A percentile compares a stretch with the other conserved stretches of the same genome.
These are phyloP conservation scores for Starmerella sp. DNA, from an alignment of 805 yeast genomes.

Conservation along the genomic window DNA sequence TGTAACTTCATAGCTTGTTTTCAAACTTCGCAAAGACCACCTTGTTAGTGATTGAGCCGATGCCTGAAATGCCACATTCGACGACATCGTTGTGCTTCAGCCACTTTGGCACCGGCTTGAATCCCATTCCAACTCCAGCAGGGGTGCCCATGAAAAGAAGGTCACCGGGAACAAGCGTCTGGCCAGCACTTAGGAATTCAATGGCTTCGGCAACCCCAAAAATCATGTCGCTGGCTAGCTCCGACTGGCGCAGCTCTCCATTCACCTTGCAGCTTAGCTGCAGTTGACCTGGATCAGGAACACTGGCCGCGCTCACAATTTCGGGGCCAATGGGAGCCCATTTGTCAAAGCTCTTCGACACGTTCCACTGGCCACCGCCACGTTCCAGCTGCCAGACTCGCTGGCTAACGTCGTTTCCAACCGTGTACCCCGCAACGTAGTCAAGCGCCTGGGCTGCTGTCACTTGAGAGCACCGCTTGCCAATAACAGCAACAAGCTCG, in stretches of 20 bases:
- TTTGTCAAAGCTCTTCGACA: constrained; percentile 44
- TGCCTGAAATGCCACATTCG: constrained; percentile 33
- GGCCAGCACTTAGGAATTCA: constrained; percentile 40
- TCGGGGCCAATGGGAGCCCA: constrained; percentile 52
- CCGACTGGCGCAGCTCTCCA: constrained; percentile 39
- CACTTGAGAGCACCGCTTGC: constrained; percentile 38
- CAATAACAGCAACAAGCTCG: constrained; percentile 45
- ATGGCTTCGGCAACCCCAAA: constrained; percentile 36
- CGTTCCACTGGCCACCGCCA: constrained; percentile 44
- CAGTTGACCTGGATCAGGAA: constrained; percentile 29
- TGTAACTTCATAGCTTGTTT: neutral
- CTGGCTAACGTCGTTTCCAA: constrained; percentile 48
- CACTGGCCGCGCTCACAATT: constrained; percentile 31
- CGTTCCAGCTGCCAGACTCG: constrained; percentile 45
- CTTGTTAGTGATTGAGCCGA: constrained; percentile 36
- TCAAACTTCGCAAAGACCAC: constrained; percentile 21
- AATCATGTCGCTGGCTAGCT: constrained; percentile 39
- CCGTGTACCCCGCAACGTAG: constrained; percentile 42
- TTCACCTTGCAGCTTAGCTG: constrained; percentile 35
- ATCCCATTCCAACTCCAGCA: constrained; percentile 43
- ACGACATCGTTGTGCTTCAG: constrained; percentile 37
- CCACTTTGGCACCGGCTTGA: constrained; percentile 33
- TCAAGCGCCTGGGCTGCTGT: constrained; percentile 35
- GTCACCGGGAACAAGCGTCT: constrained; percentile 44
- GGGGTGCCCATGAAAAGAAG: constrained; percentile 49